These are phyloP conservation scores for Phlyctochytrium planicorne DNA, from an alignment of 192 early-diverging fungal species.

Conservation along the genomic window DNA sequence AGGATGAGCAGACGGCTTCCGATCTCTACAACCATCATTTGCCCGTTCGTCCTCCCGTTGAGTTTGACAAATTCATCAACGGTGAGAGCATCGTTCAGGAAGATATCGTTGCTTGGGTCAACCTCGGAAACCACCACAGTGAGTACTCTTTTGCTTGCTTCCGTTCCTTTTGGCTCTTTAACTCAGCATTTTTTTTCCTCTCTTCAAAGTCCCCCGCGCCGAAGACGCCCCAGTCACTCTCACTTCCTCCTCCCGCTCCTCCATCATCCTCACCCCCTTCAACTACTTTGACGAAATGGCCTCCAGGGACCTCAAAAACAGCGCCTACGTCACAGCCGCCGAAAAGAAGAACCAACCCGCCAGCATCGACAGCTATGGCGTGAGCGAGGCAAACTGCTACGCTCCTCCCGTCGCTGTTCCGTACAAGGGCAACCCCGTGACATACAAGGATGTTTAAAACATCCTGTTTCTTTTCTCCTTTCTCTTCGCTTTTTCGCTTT, in stretches of 20 bases:
- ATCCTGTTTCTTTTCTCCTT: too few relatives aligned
- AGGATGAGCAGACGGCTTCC: conserved; percentile 12
- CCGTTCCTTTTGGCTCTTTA: neutral
- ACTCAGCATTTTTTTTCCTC: neutral
- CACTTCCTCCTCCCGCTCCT: conserved; percentile 3
- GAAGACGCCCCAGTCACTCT: conserved; percentile 15
- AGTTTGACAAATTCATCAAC: conserved; percentile 14
- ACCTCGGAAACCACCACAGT: conserved; percentile 8
- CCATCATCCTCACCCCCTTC: conserved; percentile 20
- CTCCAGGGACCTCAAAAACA: neutral
- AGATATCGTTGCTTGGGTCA: conserved; percentile 20
- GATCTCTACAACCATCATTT: conserved; percentile 15
- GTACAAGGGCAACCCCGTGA: neutral
- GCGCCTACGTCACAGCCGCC: neutral
- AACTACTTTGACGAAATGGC: conserved; percentile 20
- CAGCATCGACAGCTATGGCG: neutral
- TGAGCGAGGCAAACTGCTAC: neutral
- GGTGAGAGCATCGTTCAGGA: conserved; percentile 9
- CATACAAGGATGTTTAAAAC: too few relatives aligned
- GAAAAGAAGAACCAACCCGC: too few relatives aligned
- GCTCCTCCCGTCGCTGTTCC: neutral
- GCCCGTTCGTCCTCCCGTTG: conserved; percentile 2
- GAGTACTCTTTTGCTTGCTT: neutral
- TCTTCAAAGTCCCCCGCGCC: conserved; percentile 6
- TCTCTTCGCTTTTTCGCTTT: too few relatives aligned